Conservation (phyloP, 2,329 filamentous ascomycete species). For the Aspergillus persii region DNA sequence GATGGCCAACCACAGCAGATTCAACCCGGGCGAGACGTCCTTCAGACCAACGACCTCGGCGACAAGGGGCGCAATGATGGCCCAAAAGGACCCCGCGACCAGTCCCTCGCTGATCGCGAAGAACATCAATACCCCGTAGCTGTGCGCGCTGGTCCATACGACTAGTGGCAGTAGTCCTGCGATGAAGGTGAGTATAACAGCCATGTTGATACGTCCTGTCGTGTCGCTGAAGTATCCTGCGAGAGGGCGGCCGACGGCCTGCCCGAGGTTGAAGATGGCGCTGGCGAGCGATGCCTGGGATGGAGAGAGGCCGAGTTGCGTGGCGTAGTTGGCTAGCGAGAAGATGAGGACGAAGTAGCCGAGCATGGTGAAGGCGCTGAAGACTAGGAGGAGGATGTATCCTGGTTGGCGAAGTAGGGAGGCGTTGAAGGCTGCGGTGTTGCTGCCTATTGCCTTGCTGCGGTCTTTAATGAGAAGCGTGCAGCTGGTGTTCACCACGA, state of each 20-base stretch:
- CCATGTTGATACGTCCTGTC: constrained; percentile 25
- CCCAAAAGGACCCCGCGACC: constrained; percentile 51
- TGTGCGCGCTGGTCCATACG: constrained; percentile 48
- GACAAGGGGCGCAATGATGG: constrained; percentile 52
- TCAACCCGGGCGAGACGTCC: constrained; percentile 51
- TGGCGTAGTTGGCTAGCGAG: constrained; percentile 40
- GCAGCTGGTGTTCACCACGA: constrained; percentile 41
- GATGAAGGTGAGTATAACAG: constrained; percentile 21
- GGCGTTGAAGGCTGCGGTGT: not conserved
- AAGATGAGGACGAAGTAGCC: not conserved
- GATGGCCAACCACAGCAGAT: constrained; percentile 55
- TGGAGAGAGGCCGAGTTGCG: constrained; percentile 41
- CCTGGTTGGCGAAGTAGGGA: not conserved
- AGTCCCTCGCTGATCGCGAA: constrained; percentile 46
- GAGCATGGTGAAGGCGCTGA: constrained; percentile 39
- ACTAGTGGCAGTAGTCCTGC: constrained; percentile 41
- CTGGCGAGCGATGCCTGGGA: constrained; percentile 41
- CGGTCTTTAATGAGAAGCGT: constrained; percentile 11
- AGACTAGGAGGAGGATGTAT: constrained; percentile 23
- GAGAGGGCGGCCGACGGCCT: constrained; percentile 46
- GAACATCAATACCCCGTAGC: constrained; percentile 43
- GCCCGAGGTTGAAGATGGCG: constrained; percentile 49
- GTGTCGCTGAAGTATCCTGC: constrained; percentile 48
- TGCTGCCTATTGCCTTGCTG: not conserved
- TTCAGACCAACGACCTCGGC: constrained; percentile 56